Evolutionary conservation across 257 asterid species (phyloP).

Genomic region (Coffea canephora): DNA sequence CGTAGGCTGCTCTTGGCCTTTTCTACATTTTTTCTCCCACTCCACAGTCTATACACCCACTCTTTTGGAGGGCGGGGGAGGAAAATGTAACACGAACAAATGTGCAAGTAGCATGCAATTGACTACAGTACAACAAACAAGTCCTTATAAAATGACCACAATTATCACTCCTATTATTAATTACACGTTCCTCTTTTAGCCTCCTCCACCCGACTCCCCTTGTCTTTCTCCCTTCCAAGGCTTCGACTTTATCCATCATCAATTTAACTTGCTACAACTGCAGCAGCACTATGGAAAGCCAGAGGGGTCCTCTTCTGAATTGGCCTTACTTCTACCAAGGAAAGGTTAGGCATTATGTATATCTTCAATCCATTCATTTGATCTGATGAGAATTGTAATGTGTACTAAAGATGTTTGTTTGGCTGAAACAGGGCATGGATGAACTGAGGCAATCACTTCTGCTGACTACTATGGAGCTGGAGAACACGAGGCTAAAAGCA

Average conservation of each 20-base stretch:
- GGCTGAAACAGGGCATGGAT: conserved; percentile 60
- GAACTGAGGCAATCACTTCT: conserved; percentile 59
- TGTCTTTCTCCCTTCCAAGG: background rate
- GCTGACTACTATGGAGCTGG: conserved; percentile 60
- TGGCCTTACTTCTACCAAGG: conserved; percentile 65
- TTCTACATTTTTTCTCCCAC: conserved; percentile 45
- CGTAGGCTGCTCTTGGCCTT: conserved; percentile 37
- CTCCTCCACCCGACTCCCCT: background rate
- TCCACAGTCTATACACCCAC: background rate
- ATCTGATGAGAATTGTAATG: background rate
- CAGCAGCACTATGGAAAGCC: conserved; percentile 50
- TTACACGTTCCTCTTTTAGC: conserved; percentile 15
- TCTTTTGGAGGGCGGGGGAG: no score
- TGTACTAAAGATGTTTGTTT: background rate
- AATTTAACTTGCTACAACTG: no score
- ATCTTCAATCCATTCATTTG: background rate
- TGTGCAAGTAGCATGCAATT: no score
- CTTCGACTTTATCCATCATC: background rate
- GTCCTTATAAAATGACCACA: conserved; percentile 24
- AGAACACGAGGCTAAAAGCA: conserved; percentile 53
- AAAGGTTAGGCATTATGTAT: conserved; percentile 46
- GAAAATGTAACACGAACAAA: background rate
- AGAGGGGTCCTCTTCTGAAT: conserved; percentile 49
- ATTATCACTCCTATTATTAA: background rate
- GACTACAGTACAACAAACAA: conserved; percentile 14